phyloP scores from a whole-genome alignment of 2,329 filamentous ascomycete species.

The Aspergillus transmontanensis region DNA sequence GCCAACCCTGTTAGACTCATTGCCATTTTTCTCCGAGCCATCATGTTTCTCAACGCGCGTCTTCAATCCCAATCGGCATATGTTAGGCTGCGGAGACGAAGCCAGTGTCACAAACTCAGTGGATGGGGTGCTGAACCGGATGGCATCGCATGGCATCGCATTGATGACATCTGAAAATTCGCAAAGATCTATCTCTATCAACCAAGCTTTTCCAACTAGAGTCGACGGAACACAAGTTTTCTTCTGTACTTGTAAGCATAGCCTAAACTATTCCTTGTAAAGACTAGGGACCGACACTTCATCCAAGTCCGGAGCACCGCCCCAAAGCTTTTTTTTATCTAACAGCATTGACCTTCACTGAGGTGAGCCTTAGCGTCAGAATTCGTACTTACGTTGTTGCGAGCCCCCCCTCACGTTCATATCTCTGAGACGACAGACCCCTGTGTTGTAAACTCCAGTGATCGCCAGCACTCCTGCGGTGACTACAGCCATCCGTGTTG shows the following conservation, averaged over 20 bases:
- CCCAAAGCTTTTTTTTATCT: background rate
- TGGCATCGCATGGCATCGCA: background rate
- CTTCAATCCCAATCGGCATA: background rate
- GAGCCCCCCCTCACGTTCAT: background rate
- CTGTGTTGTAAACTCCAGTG: background rate
- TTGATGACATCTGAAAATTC: background rate
- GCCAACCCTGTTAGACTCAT: background rate
- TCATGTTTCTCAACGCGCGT: background rate
- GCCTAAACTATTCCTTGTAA: background rate
- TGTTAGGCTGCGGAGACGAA: background rate
- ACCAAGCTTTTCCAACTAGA: too few species aligned
- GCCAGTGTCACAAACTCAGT: background rate
- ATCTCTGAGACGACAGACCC: background rate
- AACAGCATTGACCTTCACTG: background rate
- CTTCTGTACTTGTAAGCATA: background rate
- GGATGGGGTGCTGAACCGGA: background rate
- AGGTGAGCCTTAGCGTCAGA: background rate
- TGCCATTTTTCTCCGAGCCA: background rate
- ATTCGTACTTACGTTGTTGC: background rate
- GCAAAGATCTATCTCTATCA: background rate
- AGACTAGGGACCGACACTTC: background rate
- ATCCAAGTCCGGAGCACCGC: too few species aligned
- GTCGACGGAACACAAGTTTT: background rate
- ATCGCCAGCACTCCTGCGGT: background rate
- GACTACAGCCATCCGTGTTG: background rate